phyloP scores from a whole-genome alignment of 2,329 filamentous ascomycete genomes.

The Ambrosiella xylebori region DNA sequence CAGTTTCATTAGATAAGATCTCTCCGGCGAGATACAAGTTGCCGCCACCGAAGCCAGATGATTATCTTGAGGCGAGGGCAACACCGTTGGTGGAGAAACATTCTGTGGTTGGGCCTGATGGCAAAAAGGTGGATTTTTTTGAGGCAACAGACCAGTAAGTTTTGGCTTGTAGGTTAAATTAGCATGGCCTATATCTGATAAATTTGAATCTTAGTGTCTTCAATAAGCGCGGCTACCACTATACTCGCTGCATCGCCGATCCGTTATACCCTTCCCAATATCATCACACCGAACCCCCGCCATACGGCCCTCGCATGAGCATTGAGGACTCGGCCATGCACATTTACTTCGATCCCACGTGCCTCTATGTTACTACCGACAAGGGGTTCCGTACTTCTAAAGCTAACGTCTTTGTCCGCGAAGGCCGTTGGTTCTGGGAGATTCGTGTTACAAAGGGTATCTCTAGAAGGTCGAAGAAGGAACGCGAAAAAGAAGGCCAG shows the following conservation, averaged over 20 bases:
- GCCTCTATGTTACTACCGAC: constrained; percentile 65
- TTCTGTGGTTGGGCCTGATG: constrained; percentile 31
- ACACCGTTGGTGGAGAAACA: constrained; percentile 41
- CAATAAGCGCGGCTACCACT: constrained; percentile 63
- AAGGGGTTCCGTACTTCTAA: constrained; percentile 86
- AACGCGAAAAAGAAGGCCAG: constrained; percentile 11
- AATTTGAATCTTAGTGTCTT: constrained; percentile 29
- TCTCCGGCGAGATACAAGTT: constrained; percentile 45
- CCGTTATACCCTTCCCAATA: constrained; percentile 79
- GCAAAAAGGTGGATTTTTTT: constrained; percentile 37
- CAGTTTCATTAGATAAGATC: constrained; percentile 26
- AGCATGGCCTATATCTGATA: neutral
- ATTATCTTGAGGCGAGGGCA: constrained; percentile 42
- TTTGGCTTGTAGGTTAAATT: neutral
- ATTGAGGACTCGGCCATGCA: constrained; percentile 82
- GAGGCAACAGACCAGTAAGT: constrained; percentile 49
- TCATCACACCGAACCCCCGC: constrained; percentile 70
- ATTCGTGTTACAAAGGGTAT: constrained; percentile 74
- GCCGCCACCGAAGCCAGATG: constrained; percentile 42
- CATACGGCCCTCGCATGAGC: constrained; percentile 70
- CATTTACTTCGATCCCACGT: constrained; percentile 64
- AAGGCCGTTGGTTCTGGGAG: constrained; percentile 89
- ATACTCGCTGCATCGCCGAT: constrained; percentile 80
- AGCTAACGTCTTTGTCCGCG: constrained; percentile 75
- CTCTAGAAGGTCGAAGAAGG: constrained; percentile 25